Conservation (phyloP, 768 basidiomycete genomes). For the Hericium erinaceus region DNA sequence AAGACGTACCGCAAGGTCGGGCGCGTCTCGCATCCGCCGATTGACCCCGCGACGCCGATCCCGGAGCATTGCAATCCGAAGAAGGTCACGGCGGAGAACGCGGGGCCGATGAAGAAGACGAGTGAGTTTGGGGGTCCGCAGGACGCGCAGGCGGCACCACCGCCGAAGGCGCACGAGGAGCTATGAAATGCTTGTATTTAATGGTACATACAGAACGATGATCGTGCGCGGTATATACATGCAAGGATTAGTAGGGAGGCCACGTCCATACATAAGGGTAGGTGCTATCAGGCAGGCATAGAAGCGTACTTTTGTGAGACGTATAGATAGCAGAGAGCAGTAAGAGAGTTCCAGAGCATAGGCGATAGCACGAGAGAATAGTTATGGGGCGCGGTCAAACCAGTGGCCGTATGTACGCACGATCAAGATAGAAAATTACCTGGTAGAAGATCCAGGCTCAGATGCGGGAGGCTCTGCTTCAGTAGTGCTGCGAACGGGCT, state of each 20-base stretch:
- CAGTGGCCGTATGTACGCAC: not conserved
- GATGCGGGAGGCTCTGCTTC: slow-evolving; percentile 3
- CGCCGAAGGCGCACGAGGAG: slow-evolving; percentile 6
- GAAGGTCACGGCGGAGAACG: slow-evolving; percentile 25
- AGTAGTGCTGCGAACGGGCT: slow-evolving; percentile 2
- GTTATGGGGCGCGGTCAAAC: not conserved
- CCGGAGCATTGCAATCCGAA: slow-evolving; percentile 67
- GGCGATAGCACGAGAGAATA: not conserved
- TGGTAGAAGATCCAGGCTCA: not conserved
- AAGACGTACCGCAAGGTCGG: slow-evolving; percentile 75
- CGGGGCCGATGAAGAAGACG: slow-evolving; percentile 16
- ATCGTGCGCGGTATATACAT: not conserved
- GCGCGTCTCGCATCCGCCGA: slow-evolving; percentile 62
- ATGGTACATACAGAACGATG: not conserved
- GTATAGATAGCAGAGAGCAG: not conserved
- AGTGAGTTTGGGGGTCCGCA: not conserved
- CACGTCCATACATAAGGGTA: not conserved
- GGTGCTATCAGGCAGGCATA: not conserved
- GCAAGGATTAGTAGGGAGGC: not conserved
- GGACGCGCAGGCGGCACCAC: not conserved
- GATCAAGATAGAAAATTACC: not conserved
- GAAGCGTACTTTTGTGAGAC: slow-evolving; percentile 1
- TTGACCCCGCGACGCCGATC: slow-evolving; percentile 67
- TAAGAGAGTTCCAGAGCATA: not conserved
- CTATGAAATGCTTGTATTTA: slow-evolving; percentile 5